Evolutionary conservation across 2,329 filamentous ascomycete species (phyloP).

Genomic region (Trichoderma simmonsii): DNA sequence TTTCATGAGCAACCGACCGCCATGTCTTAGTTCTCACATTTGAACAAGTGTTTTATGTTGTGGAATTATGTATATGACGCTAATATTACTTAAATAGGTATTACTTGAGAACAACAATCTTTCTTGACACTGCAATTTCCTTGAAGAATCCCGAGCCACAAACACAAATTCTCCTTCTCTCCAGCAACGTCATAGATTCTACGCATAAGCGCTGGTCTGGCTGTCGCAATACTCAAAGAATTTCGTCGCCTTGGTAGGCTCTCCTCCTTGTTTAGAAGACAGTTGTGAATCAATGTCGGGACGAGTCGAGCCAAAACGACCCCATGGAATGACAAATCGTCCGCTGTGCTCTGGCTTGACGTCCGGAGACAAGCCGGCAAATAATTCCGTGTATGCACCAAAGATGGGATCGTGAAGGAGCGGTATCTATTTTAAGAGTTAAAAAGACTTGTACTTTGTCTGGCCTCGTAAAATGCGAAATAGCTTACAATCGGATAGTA

Average conservation of each 20-base stretch:
- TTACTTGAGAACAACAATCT: neutral
- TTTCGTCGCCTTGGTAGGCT: neutral
- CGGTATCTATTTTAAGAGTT: neutral
- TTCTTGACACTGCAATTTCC: too few relatives aligned
- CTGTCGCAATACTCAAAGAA: slow-evolving; percentile 16
- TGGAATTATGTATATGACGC: too few relatives aligned
- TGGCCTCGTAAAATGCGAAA: neutral
- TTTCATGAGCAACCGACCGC: neutral
- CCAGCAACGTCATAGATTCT: neutral
- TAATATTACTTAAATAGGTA: neutral
- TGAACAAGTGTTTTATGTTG: neutral
- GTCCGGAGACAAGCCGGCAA: slow-evolving; percentile 43
- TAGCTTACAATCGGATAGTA: neutral
- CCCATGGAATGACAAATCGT: slow-evolving; percentile 15
- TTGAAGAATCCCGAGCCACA: neutral
- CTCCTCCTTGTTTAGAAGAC: neutral
- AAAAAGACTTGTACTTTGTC: neutral
- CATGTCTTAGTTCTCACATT: too few relatives aligned
- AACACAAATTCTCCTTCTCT: neutral
- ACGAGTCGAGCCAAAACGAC: slow-evolving; percentile 8
- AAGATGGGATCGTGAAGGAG: slow-evolving; percentile 30
- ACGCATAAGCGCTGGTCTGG: slow-evolving; percentile 2
- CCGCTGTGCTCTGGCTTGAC: slow-evolving; percentile 33
- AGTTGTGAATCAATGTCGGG: slow-evolving; percentile 1
- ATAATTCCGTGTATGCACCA: slow-evolving; percentile 50